Evolutionary conservation across 495 filamentous ascomycete species (phyloP).

Genomic region (Xanthoparmelia taractica): DNA sequence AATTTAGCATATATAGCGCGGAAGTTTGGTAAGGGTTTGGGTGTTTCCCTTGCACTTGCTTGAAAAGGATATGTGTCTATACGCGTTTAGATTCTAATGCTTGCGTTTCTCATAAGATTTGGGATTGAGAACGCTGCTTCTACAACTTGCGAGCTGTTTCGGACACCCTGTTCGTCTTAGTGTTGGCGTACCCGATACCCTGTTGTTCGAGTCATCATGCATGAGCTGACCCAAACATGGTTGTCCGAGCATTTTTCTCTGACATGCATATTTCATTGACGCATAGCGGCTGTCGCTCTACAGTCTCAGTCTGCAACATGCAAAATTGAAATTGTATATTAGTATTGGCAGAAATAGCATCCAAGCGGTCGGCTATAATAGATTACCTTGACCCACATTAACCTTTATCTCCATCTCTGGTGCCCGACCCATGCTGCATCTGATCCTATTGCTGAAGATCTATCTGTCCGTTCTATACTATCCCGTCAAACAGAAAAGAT

Average conservation of each 20-base stretch:
- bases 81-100: neutral
- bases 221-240: neutral
- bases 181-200: neutral
- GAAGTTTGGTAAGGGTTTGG: neutral
- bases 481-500: neutral
- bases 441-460: too few species aligned
- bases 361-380: neutral
- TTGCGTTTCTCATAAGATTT: neutral
- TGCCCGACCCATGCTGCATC: neutral
- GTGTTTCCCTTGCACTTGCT: neutral
- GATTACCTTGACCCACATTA: too few species aligned
- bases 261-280: neutral
- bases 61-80: neutral
- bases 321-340: neutral
- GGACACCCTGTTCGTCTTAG: too few species aligned
- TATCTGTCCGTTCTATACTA: too few species aligned
- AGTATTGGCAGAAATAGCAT: neutral
- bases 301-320: neutral
- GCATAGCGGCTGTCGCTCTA: neutral
- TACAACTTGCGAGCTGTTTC: too few species aligned
- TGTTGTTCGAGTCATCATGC: neutral
- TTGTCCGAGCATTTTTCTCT: neutral
- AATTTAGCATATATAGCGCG: conserved; percentile 6
- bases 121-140: neutral
- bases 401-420: neutral